Conservation (phyloP, 2,329 filamentous ascomycete genomes). For the Fusarium sp. region DNA sequence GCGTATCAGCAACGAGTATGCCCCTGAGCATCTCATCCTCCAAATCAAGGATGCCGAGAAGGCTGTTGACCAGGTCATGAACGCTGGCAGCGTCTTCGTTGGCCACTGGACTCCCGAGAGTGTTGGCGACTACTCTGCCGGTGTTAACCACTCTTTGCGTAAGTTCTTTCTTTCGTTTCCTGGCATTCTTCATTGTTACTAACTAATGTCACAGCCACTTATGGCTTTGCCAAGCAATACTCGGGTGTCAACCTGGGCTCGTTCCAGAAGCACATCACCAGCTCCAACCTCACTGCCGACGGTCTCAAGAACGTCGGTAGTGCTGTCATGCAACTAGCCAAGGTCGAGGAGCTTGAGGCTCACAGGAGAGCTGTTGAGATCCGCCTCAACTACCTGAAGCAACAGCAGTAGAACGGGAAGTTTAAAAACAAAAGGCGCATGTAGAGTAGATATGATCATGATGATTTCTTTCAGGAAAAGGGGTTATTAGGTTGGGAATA, state of each 20-base stretch:
- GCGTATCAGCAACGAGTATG: constrained; percentile 90
- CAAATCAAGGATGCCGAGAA: constrained; percentile 83
- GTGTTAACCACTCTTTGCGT: constrained; percentile 97
- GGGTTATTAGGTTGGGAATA: constrained; percentile 19
- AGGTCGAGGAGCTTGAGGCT: constrained; percentile 93
- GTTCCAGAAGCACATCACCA: constrained; percentile 98
- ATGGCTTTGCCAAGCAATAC: constrained; percentile 98
- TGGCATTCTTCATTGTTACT: constrained; percentile 12
- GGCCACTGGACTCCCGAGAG: constrained; percentile 97
- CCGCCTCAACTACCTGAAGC: constrained; percentile 67
- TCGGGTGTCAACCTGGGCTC: constrained; percentile 96
- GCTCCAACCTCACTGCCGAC: constrained; percentile 86
- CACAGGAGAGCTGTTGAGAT: constrained; percentile 92
- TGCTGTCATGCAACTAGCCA: constrained; percentile 94
- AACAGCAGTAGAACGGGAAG: constrained; percentile 43
- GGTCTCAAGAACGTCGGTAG: constrained; percentile 86
- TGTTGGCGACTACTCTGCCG: constrained; percentile 97
- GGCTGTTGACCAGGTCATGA: constrained; percentile 82
- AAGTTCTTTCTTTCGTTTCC: constrained; percentile 59
- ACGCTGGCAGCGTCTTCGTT: constrained; percentile 96
- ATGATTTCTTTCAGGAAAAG: constrained; percentile 22
- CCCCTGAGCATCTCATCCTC: constrained; percentile 95
- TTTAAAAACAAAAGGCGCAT: constrained; percentile 24
- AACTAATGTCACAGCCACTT: constrained; percentile 74
- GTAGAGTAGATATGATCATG: constrained; percentile 8